These are phyloP conservation scores for Suhomyces terraborum DNA, from an alignment of 1,139 yeast species.

Conservation along the genomic window DNA sequence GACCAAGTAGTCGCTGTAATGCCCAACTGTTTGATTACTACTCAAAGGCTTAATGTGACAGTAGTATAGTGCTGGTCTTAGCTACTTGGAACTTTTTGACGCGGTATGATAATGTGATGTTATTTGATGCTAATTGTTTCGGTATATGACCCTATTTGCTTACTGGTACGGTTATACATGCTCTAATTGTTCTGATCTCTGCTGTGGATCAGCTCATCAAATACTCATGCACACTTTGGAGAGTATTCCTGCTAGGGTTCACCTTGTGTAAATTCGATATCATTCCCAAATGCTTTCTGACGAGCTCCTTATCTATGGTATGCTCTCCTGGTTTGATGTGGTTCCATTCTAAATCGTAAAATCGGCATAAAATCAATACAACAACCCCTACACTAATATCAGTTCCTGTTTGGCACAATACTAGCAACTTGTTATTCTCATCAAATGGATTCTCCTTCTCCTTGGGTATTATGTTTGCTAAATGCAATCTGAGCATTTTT, in stretches of 20 bases:
- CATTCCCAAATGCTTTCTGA: constrained; percentile 58
- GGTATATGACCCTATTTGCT: no score
- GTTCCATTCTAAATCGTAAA: constrained; percentile 47
- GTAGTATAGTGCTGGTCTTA: no score
- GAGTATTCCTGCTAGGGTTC: constrained; percentile 77
- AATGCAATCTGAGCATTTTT: constrained; percentile 47
- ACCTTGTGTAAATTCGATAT: constrained; percentile 49
- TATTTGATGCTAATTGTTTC: no score
- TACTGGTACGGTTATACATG: no score
- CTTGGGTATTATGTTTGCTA: constrained; percentile 40
- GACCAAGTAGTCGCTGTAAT: no score
- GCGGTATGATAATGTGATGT: no score
- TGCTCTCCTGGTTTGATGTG: constrained; percentile 9
- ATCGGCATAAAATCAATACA: constrained; percentile 50
- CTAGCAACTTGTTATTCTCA: constrained; percentile 26
- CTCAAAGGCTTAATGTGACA: no score
- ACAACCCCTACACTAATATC: constrained; percentile 68
- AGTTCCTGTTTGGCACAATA: constrained; percentile 64
- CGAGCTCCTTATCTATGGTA: constrained; percentile 47
- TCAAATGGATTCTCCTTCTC: constrained; percentile 13
- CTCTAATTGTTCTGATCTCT: not conserved
- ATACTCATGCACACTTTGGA: constrained; percentile 62
- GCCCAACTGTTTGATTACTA: no score
- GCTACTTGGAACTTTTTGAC: no score
- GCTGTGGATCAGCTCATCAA: constrained; percentile 27